Percentiles rank a stretch among this genome's conserved stretches.
Evolutionary conservation across 2,329 filamentous ascomycete genomes (phyloP).

Genomic region (Ceratocystis lukuohia): DNA sequence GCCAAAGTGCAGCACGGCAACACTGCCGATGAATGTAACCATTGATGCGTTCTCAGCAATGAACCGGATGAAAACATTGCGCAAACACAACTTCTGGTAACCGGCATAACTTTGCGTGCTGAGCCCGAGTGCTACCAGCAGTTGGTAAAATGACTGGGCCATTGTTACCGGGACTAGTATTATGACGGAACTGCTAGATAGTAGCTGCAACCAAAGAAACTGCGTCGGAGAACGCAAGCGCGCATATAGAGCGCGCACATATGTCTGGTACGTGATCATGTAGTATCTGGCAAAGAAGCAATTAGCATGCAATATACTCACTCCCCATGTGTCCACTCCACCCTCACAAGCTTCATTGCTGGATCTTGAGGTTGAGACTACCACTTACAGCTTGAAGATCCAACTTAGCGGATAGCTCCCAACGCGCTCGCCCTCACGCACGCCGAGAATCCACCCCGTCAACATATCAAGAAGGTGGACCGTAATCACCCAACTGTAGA

Average conservation of each 20-base stretch:
- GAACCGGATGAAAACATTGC: constrained; percentile 55
- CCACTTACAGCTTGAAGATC: constrained; percentile 53
- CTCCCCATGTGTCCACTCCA: not conserved
- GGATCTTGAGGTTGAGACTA: not conserved
- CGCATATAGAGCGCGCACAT: constrained; percentile 55
- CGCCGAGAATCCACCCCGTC: constrained; percentile 54
- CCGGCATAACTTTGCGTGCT: constrained; percentile 47
- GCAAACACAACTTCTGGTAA: constrained; percentile 52
- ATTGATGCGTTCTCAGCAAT: constrained; percentile 55
- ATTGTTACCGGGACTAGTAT: constrained; percentile 51
- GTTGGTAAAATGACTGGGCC: constrained; percentile 43
- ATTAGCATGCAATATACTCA: not conserved
- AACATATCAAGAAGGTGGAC: constrained; percentile 51
- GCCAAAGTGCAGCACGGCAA: constrained; percentile 53
- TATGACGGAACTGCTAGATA: constrained; percentile 51
- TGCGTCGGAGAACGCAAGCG: constrained; percentile 51
- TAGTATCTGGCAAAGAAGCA: constrained; percentile 38
- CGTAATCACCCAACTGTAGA: constrained; percentile 56
- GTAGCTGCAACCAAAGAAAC: constrained; percentile 50
- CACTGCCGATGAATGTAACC: constrained; percentile 52
- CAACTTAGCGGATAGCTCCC: constrained; percentile 58
- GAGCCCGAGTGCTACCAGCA: constrained; percentile 40
- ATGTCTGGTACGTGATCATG: constrained; percentile 57
- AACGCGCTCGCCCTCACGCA: constrained; percentile 51
- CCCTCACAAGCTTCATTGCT: not conserved